Conservation (phyloP, 2,329 filamentous ascomycete species). For the Sclerotinia sclerotiorum region DNA sequence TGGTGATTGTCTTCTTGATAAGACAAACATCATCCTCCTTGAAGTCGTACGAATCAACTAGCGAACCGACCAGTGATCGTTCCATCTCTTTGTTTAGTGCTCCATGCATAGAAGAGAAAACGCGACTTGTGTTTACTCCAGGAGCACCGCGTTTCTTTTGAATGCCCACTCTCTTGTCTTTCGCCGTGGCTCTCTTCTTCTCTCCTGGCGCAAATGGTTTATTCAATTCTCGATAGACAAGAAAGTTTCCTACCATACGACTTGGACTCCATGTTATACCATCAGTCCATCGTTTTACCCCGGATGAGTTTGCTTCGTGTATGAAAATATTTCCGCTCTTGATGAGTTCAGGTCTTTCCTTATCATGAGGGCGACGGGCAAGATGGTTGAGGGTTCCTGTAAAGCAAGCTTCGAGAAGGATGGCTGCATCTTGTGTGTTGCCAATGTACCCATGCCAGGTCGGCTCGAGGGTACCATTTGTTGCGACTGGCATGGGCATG, state of each 20-base stretch:
- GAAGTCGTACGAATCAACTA: slow-evolving; percentile 89
- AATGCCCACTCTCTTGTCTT: slow-evolving; percentile 49
- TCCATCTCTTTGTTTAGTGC: slow-evolving; percentile 38
- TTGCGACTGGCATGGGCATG: slow-evolving; percentile 27
- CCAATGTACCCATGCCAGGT: slow-evolving; percentile 37
- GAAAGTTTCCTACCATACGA: slow-evolving; percentile 91
- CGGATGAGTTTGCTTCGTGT: slow-evolving; percentile 86
- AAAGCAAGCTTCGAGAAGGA: slow-evolving; percentile 78
- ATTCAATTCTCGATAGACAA: slow-evolving; percentile 98
- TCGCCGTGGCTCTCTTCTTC: slow-evolving; percentile 81
- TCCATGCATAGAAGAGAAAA: slow-evolving; percentile 15
- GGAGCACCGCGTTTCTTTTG: slow-evolving; percentile 35
- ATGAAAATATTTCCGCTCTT: slow-evolving; percentile 85
- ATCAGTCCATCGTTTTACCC: slow-evolving; percentile 93
- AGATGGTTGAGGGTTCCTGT: slow-evolving; percentile 71
- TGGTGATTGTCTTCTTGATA: slow-evolving; percentile 90
- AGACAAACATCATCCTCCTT: slow-evolving; percentile 67
- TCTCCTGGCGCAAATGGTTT: slow-evolving; percentile 83
- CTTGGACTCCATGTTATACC: slow-evolving; percentile 90
- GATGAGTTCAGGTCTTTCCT: slow-evolving; percentile 75
- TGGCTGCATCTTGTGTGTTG: slow-evolving; percentile 58
- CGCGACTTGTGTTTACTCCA: slow-evolving; percentile 13
- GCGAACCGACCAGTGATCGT: slow-evolving; percentile 65
- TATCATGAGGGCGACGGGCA: slow-evolving; percentile 79
- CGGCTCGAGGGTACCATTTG: slow-evolving; percentile 31